phyloP scores from a whole-genome alignment of 73 alveolate genomes.

The Tetrahymena malaccensis region DNA sequence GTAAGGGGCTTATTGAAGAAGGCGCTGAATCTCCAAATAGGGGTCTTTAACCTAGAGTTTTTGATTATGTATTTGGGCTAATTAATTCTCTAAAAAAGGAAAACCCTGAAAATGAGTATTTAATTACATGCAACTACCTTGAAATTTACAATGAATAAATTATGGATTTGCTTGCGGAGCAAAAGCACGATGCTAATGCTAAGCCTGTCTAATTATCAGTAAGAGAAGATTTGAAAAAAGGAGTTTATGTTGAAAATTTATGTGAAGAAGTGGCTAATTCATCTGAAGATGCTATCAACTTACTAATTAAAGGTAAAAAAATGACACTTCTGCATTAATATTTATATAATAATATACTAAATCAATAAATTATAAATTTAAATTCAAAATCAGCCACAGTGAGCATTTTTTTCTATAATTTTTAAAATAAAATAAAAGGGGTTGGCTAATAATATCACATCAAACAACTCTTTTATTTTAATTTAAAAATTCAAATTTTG shows the following conservation, averaged over 20 bases:
- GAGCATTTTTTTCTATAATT: background rate
- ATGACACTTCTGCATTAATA: background rate
- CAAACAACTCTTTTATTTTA: background rate
- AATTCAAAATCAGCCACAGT: background rate
- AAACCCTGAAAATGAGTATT: constrained; percentile 54
- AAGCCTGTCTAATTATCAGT: constrained; percentile 44
- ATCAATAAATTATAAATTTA: no score
- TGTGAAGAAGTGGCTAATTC: constrained; percentile 69
- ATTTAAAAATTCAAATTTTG: background rate
- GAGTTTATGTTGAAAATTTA: constrained; percentile 65
- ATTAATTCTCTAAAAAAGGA: constrained; percentile 11
- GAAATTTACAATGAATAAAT: constrained; percentile 91
- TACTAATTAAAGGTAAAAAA: constrained; percentile 79
- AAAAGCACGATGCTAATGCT: constrained; percentile 46
- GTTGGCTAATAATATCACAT: background rate
- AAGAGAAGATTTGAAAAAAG: constrained; percentile 70
- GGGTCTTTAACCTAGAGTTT: constrained; percentile 31
- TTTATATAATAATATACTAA: no score
- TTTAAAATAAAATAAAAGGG: background rate
- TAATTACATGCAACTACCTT: constrained; percentile 72
- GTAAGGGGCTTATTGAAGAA: constrained; percentile 15
- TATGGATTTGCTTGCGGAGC: constrained; percentile 66
- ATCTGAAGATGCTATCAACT: constrained; percentile 73
- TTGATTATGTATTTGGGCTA: constrained; percentile 20
- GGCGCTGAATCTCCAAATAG: constrained; percentile 10